These are phyloP conservation scores for Ichthyophthirius multifiliis DNA, from an alignment of 169 alveolate species.

Conservation along the genomic window DNA sequence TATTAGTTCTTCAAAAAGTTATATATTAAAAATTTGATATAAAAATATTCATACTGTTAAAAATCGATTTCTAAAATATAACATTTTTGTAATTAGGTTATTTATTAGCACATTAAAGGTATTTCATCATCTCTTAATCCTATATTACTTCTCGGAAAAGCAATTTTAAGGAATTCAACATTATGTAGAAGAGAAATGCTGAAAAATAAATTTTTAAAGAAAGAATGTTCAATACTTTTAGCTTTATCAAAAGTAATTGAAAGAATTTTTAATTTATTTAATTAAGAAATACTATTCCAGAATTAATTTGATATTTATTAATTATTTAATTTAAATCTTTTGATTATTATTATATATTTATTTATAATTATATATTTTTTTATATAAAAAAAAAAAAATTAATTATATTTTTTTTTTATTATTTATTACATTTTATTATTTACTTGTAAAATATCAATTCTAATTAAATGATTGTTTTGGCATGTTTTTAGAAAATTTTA, in stretches of 20 bases:
- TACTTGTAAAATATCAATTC: neutral
- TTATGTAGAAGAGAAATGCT: neutral
- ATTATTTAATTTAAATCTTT: neutral
- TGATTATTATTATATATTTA: neutral
- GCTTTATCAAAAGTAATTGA: neutral
- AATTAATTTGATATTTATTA: neutral
- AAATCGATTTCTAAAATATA: too few relatives aligned
- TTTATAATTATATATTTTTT: neutral
- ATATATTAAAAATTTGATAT: too few relatives aligned
- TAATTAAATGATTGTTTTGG: neutral
- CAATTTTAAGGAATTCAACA: too few relatives aligned
- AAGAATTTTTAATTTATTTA: neutral
- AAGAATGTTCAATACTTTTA: neutral
- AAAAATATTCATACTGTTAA: too few relatives aligned
- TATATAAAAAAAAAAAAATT: neutral
- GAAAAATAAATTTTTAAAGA: neutral
- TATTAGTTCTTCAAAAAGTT: too few relatives aligned
- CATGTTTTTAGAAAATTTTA: neutral
- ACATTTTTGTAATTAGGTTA: too few relatives aligned
- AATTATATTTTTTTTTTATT: too few relatives aligned
- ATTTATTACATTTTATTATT: neutral
- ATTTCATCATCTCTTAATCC: too few relatives aligned
- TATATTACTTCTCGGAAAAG: too few relatives aligned
- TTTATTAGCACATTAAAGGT: too few relatives aligned
- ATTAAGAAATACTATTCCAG: constrained; percentile 4